phyloP scores from a whole-genome alignment of 192 early-diverging fungal genomes.

The Backusella psychrophila region DNA sequence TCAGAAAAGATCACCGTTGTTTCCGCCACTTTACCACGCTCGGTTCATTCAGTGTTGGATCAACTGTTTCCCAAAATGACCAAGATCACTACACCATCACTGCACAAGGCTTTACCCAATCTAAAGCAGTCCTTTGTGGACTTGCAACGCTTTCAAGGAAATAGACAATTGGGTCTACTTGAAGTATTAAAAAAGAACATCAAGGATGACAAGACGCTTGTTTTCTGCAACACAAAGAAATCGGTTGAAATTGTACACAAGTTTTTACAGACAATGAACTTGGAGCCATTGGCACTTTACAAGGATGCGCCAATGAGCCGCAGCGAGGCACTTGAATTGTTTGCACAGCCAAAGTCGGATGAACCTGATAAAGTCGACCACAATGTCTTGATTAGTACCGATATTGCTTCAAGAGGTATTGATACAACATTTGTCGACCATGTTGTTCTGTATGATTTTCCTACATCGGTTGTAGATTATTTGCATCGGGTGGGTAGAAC shows the following conservation, averaged over 20 bases:
- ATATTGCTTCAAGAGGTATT: slow-evolving; percentile 86
- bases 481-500: slow-evolving; percentile 91
- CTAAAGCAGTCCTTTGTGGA: slow-evolving; percentile 82
- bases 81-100: slow-evolving; percentile 73
- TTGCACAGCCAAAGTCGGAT: slow-evolving; percentile 23
- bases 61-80: slow-evolving; percentile 51
- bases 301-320: slow-evolving; percentile 37
- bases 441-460: slow-evolving; percentile 91
- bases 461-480: slow-evolving; percentile 87
- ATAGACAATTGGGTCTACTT: slow-evolving; percentile 68
- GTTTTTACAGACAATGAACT: slow-evolving; percentile 49
- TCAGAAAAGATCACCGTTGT: slow-evolving; percentile 59
- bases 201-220: slow-evolving; percentile 64
- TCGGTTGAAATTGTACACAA: slow-evolving; percentile 55
- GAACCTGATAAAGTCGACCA: slow-evolving; percentile 14
- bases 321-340: slow-evolving; percentile 40
- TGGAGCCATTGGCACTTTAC: slow-evolving; percentile 30
- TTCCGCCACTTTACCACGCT: slow-evolving; percentile 69
- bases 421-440: slow-evolving; percentile 87
- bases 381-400: slow-evolving; percentile 83
- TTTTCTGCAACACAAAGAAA: slow-evolving; percentile 85
- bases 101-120: slow-evolving; percentile 77
- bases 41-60: slow-evolving; percentile 60
- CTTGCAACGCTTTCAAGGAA: slow-evolving; percentile 62
- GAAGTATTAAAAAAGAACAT: slow-evolving; percentile 65